Conservation (phyloP, 495 filamentous ascomycete species). For the Venustampulla echinocandica region DNA sequence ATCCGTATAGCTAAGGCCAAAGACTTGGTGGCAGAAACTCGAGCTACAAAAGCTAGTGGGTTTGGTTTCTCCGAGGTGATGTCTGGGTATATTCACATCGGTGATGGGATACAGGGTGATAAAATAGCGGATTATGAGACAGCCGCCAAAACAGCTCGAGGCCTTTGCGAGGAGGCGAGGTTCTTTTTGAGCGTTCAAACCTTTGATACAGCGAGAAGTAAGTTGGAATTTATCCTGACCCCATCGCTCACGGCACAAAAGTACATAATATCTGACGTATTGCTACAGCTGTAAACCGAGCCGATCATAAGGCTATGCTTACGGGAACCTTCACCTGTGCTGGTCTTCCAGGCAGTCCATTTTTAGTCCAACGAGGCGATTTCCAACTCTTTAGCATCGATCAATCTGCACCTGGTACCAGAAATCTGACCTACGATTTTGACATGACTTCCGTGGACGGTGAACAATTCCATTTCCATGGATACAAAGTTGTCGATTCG, state of each 20-base stretch:
- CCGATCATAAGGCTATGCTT: conserved; percentile 44
- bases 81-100: conserved; percentile 51
- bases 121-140: conserved; percentile 41
- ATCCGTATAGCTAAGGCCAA: conserved; percentile 23
- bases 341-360: conserved; percentile 45
- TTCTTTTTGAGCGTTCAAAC: conserved; percentile 53
- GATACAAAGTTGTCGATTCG: conserved; percentile 54
- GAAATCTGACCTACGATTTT: conserved; percentile 53
- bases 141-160: conserved; percentile 43
- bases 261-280: too few species aligned
- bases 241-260: too few species aligned
- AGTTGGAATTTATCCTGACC: too few species aligned
- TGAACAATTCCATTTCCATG: conserved; percentile 45
- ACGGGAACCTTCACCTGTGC: conserved; percentile 57
- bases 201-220: conserved; percentile 35
- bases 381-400: conserved; percentile 52
- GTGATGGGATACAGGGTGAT: conserved; percentile 37
- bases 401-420: conserved; percentile 43
- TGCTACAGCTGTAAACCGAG: conserved; percentile 27
- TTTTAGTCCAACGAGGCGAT: conserved; percentile 50
- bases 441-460: conserved; percentile 47
- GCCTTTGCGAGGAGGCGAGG: conserved; percentile 44
- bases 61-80: conserved; percentile 56
- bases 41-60: conserved; percentile 35
- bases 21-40: conserved; percentile 33